These are phyloP conservation scores for Trichosporon faecale DNA, from an alignment of 1,284 basidiomycete genomes.

Conservation along the genomic window DNA sequence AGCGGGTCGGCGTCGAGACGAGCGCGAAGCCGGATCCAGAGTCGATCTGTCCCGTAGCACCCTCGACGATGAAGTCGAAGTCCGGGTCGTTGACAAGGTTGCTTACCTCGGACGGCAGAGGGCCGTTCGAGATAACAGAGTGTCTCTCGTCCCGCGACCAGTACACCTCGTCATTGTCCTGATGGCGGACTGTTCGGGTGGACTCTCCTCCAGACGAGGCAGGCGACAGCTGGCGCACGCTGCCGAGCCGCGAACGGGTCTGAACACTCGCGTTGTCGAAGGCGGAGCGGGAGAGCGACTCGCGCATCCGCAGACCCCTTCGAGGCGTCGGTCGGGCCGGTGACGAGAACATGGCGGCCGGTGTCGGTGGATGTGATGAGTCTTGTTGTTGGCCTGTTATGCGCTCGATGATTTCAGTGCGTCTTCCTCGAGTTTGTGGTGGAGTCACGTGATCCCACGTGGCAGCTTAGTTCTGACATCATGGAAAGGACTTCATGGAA, in stretches of 20 bases:
- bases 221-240: slow-evolving; percentile 11
- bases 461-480: neutral
- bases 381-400: slow-evolving; percentile 5
- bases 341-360: slow-evolving; percentile 41
- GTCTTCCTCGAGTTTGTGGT: neutral
- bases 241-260: slow-evolving; percentile 15
- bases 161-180: slow-evolving; percentile 29
- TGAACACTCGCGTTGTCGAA: slow-evolving; percentile 26
- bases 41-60: slow-evolving; percentile 47
- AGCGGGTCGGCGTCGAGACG: slow-evolving; percentile 40
- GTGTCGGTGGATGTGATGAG: neutral
- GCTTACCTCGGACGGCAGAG: slow-evolving; percentile 40
- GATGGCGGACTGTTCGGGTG: slow-evolving; percentile 20
- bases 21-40: slow-evolving; percentile 49
- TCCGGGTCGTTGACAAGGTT: slow-evolving; percentile 15
- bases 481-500: neutral
- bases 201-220: slow-evolving; percentile 32
- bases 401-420: slow-evolving; percentile 5
- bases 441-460: slow-evolving; percentile 13
- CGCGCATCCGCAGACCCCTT: slow-evolving; percentile 27
- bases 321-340: slow-evolving; percentile 40
- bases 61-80: slow-evolving; percentile 44
- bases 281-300: slow-evolving; percentile 26
- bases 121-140: slow-evolving; percentile 31
- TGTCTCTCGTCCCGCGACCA: slow-evolving; percentile 42